Evolutionary conservation across 176 grass and related monocot species (phyloP).

Genomic region (Guadua angustifolia): DNA sequence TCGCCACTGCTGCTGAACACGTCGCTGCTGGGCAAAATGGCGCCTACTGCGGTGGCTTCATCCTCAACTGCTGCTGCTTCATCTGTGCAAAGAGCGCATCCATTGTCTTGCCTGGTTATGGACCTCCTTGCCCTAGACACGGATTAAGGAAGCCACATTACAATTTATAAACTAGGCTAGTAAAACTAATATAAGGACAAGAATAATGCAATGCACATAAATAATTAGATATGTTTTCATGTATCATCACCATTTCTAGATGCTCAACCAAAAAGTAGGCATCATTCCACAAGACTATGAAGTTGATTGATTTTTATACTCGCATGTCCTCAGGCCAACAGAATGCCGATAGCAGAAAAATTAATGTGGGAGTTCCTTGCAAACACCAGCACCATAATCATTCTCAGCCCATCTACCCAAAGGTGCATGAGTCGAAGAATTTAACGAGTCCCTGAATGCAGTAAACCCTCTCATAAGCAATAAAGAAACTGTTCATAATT

Average conservation of each 20-base stretch:
- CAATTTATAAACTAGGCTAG: neutral
- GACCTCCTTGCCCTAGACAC: slow-evolving; percentile 43
- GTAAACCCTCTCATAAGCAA: slow-evolving; percentile 52
- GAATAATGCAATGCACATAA: slow-evolving; percentile 23
- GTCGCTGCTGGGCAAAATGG: slow-evolving; percentile 45
- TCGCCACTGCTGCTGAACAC: slow-evolving; percentile 27
- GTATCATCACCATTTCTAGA: slow-evolving; percentile 12
- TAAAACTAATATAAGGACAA: slow-evolving; percentile 12
- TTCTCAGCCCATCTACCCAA: slow-evolving; percentile 35
- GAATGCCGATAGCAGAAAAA: slow-evolving; percentile 28
- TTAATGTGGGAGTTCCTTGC: slow-evolving; percentile 38
- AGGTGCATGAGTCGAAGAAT: slow-evolving; percentile 35
- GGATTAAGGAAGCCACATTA: neutral
- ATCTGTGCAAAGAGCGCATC: slow-evolving; percentile 82
- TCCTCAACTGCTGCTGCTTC: slow-evolving; percentile 63
- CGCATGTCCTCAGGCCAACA: slow-evolving; percentile 13
- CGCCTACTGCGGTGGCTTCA: slow-evolving; percentile 42
- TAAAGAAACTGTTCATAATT: slow-evolving; percentile 60
- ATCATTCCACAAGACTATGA: slow-evolving; percentile 27
- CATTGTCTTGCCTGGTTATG: slow-evolving; percentile 65
- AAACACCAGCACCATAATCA: slow-evolving; percentile 38
- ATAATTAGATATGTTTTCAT: slow-evolving; percentile 32
- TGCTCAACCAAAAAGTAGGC: slow-evolving; percentile 42
- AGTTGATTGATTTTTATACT: slow-evolving; percentile 43
- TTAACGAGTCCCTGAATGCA: slow-evolving; percentile 53